A percentile compares a stretch with the other conserved stretches of the same genome.
phyloP scores from a whole-genome alignment of 192 early-diverging fungal species.

The Phycomyces blakesleeanus region DNA sequence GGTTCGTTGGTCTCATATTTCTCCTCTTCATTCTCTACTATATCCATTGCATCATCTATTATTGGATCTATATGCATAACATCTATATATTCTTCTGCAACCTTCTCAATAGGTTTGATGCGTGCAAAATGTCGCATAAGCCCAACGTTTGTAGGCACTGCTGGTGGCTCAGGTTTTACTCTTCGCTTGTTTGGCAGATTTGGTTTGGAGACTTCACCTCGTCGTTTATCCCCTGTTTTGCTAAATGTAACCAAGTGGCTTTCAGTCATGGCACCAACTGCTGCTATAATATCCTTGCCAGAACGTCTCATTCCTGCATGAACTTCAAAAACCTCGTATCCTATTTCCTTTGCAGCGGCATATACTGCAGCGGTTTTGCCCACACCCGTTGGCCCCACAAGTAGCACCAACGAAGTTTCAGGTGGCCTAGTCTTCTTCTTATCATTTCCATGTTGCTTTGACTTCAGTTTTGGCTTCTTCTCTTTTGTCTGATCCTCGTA shows the following conservation, averaged over 20 bases:
- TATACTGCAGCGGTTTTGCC: constrained; percentile 74
- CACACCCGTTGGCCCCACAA: constrained; percentile 65
- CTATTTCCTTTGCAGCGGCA: constrained; percentile 66
- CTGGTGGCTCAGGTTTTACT: not conserved
- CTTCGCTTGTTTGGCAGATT: not conserved
- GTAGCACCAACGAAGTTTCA: constrained; percentile 40
- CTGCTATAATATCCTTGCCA: constrained; percentile 63
- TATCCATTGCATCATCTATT: not conserved
- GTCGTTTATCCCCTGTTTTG: constrained; percentile 8
- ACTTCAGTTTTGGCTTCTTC: not conserved
- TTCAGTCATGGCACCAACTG: constrained; percentile 66
- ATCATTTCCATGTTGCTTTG: not conserved
- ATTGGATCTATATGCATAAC: not conserved
- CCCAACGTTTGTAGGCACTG: constrained; percentile 1
- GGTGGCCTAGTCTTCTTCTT: not conserved
- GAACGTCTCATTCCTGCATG: constrained; percentile 63
- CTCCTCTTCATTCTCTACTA: not conserved
- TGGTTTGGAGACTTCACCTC: not conserved
- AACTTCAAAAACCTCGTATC: constrained; percentile 76
- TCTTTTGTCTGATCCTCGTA: not conserved
- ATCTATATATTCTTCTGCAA: not conserved
- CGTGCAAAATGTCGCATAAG: constrained; percentile 5
- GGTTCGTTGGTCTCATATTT: not conserved
- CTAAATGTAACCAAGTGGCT: constrained; percentile 66
- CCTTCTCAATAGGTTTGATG: not conserved